A percentile compares a stretch with the other conserved stretches of the same genome.
These are phyloP conservation scores for Globisporangium camurandrum DNA, from an alignment of 352 stramenopile genomes.

Conservation along the genomic window DNA sequence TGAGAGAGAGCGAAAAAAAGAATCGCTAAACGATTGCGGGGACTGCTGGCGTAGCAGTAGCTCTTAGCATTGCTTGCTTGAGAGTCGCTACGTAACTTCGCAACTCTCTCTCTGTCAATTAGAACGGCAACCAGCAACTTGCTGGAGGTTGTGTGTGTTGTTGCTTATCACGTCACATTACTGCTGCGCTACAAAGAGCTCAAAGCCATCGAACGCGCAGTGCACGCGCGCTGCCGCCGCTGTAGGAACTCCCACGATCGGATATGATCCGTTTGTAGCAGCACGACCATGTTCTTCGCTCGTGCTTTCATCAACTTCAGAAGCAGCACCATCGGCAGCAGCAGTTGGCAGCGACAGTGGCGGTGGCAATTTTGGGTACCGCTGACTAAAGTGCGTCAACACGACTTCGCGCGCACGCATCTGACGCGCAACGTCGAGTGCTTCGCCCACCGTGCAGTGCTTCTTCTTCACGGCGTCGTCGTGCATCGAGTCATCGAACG, in stretches of 20 bases:
- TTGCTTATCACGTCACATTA: too few species aligned
- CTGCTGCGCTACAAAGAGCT: not conserved
- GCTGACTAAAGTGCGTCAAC: constrained; percentile 95
- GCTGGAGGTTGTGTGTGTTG: too few species aligned
- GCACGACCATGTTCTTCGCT: too few species aligned
- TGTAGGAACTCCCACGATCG: too few species aligned
- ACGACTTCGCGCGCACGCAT: constrained; percentile 82
- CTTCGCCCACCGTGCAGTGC: constrained; percentile 92
- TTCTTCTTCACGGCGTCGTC: constrained; percentile 89
- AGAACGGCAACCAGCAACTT: too few species aligned
- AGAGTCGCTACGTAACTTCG: too few species aligned
- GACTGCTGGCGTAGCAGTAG: too few species aligned
- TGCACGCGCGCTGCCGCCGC: constrained; percentile 1
- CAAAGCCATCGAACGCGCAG: constrained; percentile 13
- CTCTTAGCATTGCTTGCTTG: too few species aligned
- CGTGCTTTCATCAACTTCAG: too few species aligned
- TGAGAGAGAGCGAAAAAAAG: too few species aligned
- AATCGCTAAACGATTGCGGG: too few species aligned
- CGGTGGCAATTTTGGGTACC: constrained; percentile 54
- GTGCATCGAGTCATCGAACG: constrained; percentile 94
- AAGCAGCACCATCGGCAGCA: not conserved
- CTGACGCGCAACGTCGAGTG: constrained; percentile 67
- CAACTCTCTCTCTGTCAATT: too few species aligned
- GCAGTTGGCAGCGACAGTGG: constrained; percentile 4
- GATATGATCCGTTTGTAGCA: not conserved